Base-by-base conservation (phyloP, 441 rosid genomes). In the Erysimum cheiri region DNA sequence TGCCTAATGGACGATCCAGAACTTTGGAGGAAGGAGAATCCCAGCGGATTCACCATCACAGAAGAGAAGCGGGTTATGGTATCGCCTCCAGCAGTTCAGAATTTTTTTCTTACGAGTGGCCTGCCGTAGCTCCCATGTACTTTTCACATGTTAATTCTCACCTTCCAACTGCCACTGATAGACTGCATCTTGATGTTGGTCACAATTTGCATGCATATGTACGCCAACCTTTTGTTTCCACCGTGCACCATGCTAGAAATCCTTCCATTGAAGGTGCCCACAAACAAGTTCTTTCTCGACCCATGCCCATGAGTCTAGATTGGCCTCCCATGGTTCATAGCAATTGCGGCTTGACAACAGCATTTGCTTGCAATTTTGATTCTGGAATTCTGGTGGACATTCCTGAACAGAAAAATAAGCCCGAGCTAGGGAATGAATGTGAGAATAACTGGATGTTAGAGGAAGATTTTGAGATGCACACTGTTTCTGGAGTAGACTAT, bases 271-370 rank as follows among this genome's bases (percentile, higher is more conserved):
- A 94, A 72, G 84, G 77, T 72, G 84, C 90, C 33, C 85, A 89
- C 83, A 85, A 76, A 74, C 86, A 79, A 72, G 81, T 88, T 75
- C 73, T 92, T 46, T 43, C 99, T 71, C 90, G 80, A 70, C 89
- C 93, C 44, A 71, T 90, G 77, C 85, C 94, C 65, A 84, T 88
- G 96, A 94, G 98, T 82, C 82, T 85, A 75, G 99, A 94, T 80
- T 94, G 99, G 97, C 99, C 98, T 56, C 98, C 97, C 57, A 76
- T 90, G 88, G 98, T 94, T 77, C 88, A 87, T 77, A 87, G 87
- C 83, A 81, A 82, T 63, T 83, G 84, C 76, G 90, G 93, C 60
- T 71, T 90, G 73, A 82, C 87, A 62, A 84, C 98, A 63, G 81
- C 94, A 22, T 60, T 92, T 75, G 56, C 91, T 24, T 83, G 90